These are phyloP conservation scores for Aspergillus ochraceus DNA, from an alignment of 2,329 filamentous ascomycete genomes.

Conservation along the genomic window DNA sequence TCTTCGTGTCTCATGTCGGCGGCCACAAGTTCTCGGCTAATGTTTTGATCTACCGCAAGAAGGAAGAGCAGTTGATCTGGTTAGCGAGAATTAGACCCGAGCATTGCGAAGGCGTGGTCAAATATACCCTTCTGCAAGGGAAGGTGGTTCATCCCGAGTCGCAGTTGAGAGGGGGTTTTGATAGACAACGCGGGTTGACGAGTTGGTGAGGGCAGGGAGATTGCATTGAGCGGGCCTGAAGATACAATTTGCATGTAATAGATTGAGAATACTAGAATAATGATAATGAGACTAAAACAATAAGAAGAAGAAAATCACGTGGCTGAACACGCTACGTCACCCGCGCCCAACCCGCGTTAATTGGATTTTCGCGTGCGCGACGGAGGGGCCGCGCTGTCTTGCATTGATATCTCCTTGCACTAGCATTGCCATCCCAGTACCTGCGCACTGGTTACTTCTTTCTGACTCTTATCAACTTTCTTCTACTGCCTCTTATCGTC, in stretches of 20 bases:
- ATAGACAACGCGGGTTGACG: slow-evolving; percentile 69
- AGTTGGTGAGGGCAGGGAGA: slow-evolving; percentile 48
- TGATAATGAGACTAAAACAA: background rate
- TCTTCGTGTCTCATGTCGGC: slow-evolving; percentile 89
- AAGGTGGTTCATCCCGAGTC: slow-evolving; percentile 84
- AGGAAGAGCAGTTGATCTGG: slow-evolving; percentile 64
- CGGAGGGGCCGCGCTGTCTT: slow-evolving; percentile 5
- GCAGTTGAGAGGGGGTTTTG: slow-evolving; percentile 83
- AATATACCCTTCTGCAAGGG: slow-evolving; percentile 81
- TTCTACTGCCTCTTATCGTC: background rate
- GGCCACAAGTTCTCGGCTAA: slow-evolving; percentile 95
- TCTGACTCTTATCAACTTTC: background rate
- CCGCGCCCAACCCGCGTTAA: slow-evolving; percentile 26
- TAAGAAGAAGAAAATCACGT: background rate
- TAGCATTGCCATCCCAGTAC: background rate
- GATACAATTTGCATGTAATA: background rate
- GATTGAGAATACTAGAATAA: background rate
- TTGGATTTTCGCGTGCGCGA: slow-evolving; percentile 30
- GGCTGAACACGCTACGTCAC: slow-evolving; percentile 25
- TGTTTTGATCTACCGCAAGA: slow-evolving; percentile 75
- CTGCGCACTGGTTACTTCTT: background rate
- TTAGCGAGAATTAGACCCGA: slow-evolving; percentile 80
- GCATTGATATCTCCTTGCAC: background rate
- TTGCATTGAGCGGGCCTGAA: background rate
- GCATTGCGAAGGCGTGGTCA: slow-evolving; percentile 84